Evolutionary conservation across 169 alveolate genomes (phyloP), one percentile per base, ranked within the genome.

Genomic region (Theileria sp.): DNA sequence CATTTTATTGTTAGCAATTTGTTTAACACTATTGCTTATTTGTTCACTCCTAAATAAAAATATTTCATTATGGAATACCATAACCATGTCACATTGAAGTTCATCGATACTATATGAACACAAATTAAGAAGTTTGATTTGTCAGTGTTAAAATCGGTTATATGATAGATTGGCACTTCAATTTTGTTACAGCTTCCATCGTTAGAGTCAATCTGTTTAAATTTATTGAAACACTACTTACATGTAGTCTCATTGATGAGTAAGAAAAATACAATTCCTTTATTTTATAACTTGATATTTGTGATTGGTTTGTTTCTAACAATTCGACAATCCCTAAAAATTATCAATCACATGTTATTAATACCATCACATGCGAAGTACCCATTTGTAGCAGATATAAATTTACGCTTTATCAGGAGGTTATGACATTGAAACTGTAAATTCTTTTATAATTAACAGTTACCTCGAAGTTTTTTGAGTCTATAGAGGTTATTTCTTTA

Each of bases 381-480:
- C 21, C 87, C 87, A 21, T 72, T 25, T 17, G 76, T 21, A 36
- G 71, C 76, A 25, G 30, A 66, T 6, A 80, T 67, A 67, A 26
- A 67, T 68, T 64, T 69, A 49, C 32, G 70, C 19, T 75, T 75
- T 54, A 4, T 62, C 6, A 15, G 67, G 32, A n/a, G 72, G 79
- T 17, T 67, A 71, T 36, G 23, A 25, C 86, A 65, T 15, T 15
- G 23, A 10, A 23, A 65, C 19, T 6, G 32, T 0, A 66, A 36
- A 44, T 0, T 3, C 4, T 19, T 13, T 17, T 7, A 30, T 4
- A 3, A n/a, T 8, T 36, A 12, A 3, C 15, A 5, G 32, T 0
- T 26, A 80, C 87, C 76, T 80, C 87, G 36, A 80, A 80, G 26
- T 62, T n/a, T 12, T 80, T 61, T 30, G 87, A 56, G 25, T 28